A percentile compares a stretch with the other conserved stretches of the same genome.
These are phyloP conservation scores for Nannizzia gypsea DNA, from an alignment of 2,329 filamentous ascomycete genomes.

Conservation along the genomic window DNA sequence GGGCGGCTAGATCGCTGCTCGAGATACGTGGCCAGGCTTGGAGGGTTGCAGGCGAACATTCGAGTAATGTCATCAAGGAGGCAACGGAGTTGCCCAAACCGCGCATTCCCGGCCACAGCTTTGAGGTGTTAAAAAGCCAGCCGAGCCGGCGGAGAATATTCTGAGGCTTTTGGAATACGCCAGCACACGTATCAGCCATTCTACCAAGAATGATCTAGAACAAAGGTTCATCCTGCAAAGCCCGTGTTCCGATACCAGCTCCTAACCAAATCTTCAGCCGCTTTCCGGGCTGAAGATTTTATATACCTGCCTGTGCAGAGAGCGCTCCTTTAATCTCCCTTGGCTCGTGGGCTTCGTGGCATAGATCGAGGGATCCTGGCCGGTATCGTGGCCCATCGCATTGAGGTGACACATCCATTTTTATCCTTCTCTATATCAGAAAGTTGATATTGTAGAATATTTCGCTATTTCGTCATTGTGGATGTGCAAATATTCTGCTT, in stretches of 20 bases:
- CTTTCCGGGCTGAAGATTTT: neutral
- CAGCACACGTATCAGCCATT: neutral
- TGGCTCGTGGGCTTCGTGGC: neutral
- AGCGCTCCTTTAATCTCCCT: constrained; percentile 2
- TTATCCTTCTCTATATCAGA: neutral
- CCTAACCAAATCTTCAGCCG: neutral
- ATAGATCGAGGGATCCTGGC: neutral
- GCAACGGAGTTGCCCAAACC: neutral
- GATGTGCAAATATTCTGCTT: neutral
- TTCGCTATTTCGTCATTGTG: neutral
- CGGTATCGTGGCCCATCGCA: neutral
- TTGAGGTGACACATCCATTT: neutral
- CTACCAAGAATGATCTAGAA: neutral
- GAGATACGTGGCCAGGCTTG: neutral
- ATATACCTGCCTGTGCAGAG: neutral
- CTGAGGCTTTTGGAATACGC: neutral
- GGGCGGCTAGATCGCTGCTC: neutral
- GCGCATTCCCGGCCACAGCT: neutral
- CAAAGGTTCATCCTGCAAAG: neutral
- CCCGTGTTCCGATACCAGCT: neutral
- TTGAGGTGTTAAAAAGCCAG: neutral
- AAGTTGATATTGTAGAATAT: neutral
- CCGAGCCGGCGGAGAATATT: neutral
- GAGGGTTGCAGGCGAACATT: neutral
- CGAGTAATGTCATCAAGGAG: neutral